Conservation (phyloP, 1,284 basidiomycete species). For the Cutaneotrichosporon sp. region DNA sequence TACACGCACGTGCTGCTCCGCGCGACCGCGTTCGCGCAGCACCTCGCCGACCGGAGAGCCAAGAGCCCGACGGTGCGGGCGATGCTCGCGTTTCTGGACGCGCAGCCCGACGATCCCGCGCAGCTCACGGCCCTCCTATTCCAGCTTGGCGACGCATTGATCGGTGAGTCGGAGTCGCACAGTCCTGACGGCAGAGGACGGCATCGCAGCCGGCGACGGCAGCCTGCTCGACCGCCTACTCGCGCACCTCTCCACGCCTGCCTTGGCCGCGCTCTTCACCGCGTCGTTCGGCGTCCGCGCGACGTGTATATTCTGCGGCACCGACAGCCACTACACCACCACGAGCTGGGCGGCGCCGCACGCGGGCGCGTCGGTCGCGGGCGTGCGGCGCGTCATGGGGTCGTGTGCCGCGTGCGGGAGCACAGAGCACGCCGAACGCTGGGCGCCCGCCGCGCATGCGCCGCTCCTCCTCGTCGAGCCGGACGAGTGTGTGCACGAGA, state of each 20-base stretch:
- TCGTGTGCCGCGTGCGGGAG: not conserved
- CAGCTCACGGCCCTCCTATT: not conserved
- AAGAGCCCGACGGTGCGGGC: not conserved
- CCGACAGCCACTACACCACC: not conserved
- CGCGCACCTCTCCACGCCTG: not conserved
- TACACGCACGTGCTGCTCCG: conserved; percentile 1
- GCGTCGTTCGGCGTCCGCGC: not conserved
- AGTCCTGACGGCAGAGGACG: not conserved
- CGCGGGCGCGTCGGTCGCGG: not conserved
- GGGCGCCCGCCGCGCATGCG: not conserved
- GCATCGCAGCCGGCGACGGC: not conserved
- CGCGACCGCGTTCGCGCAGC: not conserved
- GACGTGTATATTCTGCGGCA: not conserved
- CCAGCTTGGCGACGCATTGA: not conserved
- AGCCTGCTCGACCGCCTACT: conserved; percentile 1
- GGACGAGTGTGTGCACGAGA: not conserved
- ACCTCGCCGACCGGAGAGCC: not conserved
- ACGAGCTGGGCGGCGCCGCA: not conserved
- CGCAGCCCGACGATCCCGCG: not conserved
- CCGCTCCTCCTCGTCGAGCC: not conserved
- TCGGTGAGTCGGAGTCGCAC: not conserved
- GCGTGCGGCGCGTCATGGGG: not conserved
- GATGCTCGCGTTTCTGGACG: not conserved
- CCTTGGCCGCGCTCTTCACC: not conserved
- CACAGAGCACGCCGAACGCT: not conserved